Evolutionary conservation across 495 filamentous ascomycete species (phyloP), one percentile per base, ranked within the genome.

Genomic region (Mytilinidion resinicola): DNA sequence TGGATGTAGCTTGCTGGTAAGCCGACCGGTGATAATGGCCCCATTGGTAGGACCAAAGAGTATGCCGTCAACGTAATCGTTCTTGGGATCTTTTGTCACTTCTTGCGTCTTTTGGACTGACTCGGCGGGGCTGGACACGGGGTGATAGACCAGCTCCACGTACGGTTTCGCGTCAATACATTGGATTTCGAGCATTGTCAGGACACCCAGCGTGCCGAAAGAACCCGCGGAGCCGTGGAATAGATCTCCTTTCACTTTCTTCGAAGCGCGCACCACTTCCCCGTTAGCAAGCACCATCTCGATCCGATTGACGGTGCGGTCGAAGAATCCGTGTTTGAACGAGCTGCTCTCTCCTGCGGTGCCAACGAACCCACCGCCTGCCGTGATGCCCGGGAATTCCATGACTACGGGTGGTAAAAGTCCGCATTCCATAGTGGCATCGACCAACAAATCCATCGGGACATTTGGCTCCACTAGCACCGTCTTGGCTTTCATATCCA

Each of bases 331-430:
- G 54, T 82, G 76, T 19, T 70, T 68, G 64, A 84, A 85, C 9
- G 75, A 78, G 51, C 70, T 76, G 67, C 77, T 80, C 71, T 86
- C 83, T 5, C 82, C 82, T 11, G 76, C 74, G 0, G 82, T 84
- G 11, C 83, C 83, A 9, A 79, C 75, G 70, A 77, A 86, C 0
- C 82, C 83, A 9, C 83, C 83, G 3, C 83, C 83, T 1, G 78
- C 79, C 0, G 83, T 86, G 67, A 86, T 86, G 12, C 81, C 82
- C 0, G 82, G 83, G 55, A 85, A 81, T 60, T 84, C 81, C 78
- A 82, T 81, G 9, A 83, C 80, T 2, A 83, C 79, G 9, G 75
- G 74, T 11, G 81, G 82, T 1, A 85, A 67, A 0, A 86, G 70
- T 3, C 76, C 77, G 56, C 80, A 65, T 17, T 66, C 59, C 36